Conservation (phyloP, 148 eudicot species). For the Spergularia marina region DNA sequence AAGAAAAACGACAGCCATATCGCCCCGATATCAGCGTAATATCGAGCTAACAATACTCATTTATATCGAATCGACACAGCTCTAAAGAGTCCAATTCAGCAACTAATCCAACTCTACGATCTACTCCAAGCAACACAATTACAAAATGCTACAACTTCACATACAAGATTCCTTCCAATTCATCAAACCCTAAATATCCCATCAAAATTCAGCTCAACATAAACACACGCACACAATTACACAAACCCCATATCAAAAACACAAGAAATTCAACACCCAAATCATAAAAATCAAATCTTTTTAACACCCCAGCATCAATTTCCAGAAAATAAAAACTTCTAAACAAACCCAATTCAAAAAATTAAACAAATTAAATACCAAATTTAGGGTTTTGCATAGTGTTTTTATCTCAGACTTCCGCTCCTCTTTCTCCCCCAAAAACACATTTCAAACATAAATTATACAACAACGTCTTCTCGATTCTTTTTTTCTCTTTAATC, state of each 20-base stretch:
- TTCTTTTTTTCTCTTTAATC: too few species aligned
- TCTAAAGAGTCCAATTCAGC: conserved; percentile 24
- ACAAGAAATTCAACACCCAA: conserved; percentile 12
- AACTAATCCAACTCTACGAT: conserved; percentile 17
- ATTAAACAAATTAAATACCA: neutral
- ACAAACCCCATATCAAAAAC: neutral
- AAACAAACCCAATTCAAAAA: neutral
- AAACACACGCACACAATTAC: conserved; percentile 13
- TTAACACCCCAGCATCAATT: conserved; percentile 13
- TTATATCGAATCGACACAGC: conserved; percentile 11
- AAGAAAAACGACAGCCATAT: neutral
- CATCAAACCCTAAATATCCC: conserved; percentile 9
- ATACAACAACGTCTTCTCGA: neutral
- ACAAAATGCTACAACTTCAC: conserved; percentile 19
- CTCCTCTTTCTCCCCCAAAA: conserved; percentile 7
- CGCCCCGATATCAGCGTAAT: neutral
- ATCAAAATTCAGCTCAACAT: conserved; percentile 24
- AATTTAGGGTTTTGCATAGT: conserved; percentile 19
- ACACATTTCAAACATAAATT: neutral
- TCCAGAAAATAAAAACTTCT: conserved; percentile 5
- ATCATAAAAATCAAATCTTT: conserved; percentile 11
- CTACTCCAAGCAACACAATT: conserved; percentile 17
- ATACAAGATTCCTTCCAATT: neutral
- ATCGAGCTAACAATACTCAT: conserved; percentile 1
- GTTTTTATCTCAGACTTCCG: neutral